A percentile compares a stretch with the other conserved stretches of the same genome.
Conservation (phyloP, 805 yeast genomes). For the Cyberlindnera subsufficiens region DNA sequence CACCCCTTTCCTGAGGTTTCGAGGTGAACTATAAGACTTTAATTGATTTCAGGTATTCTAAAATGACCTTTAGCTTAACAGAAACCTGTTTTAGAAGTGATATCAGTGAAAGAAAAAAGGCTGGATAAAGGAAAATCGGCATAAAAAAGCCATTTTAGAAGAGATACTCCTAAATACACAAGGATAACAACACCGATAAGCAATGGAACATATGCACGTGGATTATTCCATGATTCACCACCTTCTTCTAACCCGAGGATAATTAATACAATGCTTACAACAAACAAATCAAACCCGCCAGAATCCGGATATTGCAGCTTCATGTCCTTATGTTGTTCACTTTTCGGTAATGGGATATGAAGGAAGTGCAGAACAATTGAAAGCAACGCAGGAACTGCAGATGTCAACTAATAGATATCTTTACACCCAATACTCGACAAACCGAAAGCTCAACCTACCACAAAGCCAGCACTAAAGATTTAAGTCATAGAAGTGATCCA, state of each 20-base stretch:
- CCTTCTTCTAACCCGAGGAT: constrained; percentile 42
- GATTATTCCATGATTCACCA: constrained; percentile 36
- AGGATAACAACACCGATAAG: constrained; percentile 32
- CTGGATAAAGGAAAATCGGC: too few species aligned
- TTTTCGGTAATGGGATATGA: constrained; percentile 25
- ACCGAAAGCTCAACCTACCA: constrained; percentile 41
- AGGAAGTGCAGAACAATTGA: constrained; percentile 23
- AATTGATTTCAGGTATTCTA: too few species aligned
- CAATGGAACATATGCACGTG: constrained; percentile 36
- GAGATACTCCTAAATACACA: too few species aligned
- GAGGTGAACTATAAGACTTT: too few species aligned
- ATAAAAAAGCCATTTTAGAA: too few species aligned
- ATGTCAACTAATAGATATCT: constrained; percentile 32
- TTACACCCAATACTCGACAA: constrained; percentile 32
- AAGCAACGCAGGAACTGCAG: constrained; percentile 25
- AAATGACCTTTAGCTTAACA: too few species aligned
- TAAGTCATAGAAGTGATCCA: constrained; percentile 24
- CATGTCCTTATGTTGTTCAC: constrained; percentile 15
- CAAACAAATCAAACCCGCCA: constrained; percentile 28
- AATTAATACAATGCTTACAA: constrained; percentile 31
- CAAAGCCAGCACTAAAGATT: constrained; percentile 32
- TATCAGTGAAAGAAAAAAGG: too few species aligned
- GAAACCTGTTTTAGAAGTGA: too few species aligned
- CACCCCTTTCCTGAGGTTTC: too few species aligned
- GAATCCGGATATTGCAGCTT: constrained; percentile 28